These are phyloP conservation scores for Nissolia schottii DNA, from an alignment of 306 rosid genomes.

Conservation along the genomic window DNA sequence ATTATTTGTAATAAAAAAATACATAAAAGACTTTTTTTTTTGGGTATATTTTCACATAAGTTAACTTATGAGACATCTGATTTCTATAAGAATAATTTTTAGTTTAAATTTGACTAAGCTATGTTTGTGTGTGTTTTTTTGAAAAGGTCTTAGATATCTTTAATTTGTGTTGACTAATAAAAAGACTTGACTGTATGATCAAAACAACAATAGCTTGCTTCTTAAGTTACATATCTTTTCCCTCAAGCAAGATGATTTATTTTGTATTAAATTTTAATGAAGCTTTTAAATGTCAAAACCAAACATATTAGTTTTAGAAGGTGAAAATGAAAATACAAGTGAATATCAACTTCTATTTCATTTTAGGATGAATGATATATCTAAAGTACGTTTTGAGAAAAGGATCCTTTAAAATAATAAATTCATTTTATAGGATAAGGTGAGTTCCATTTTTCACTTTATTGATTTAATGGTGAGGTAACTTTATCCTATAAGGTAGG, in stretches of 20 bases:
- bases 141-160: background rate
- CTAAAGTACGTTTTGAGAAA: too few species aligned
- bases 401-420: too few species aligned
- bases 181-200: background rate
- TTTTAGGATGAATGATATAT: too few species aligned
- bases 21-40: too few species aligned
- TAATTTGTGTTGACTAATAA: too few species aligned
- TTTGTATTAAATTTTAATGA: background rate
- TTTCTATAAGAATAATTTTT: background rate
- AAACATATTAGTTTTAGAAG: background rate
- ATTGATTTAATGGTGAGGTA: too few species aligned
- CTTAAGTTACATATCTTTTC: background rate
- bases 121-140: background rate
- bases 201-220: background rate
- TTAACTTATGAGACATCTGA: background rate
- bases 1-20: too few species aligned
- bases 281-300: background rate
- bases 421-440: too few species aligned
- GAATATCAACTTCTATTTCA: background rate
- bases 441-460: too few species aligned
- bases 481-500: too few species aligned
- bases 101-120: background rate
- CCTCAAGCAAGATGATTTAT: background rate
- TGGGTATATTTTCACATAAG: background rate
- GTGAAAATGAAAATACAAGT: background rate